Evolutionary conservation across 2,329 filamentous ascomycete species (phyloP).

Genomic region (Botrytis cinerea): DNA sequence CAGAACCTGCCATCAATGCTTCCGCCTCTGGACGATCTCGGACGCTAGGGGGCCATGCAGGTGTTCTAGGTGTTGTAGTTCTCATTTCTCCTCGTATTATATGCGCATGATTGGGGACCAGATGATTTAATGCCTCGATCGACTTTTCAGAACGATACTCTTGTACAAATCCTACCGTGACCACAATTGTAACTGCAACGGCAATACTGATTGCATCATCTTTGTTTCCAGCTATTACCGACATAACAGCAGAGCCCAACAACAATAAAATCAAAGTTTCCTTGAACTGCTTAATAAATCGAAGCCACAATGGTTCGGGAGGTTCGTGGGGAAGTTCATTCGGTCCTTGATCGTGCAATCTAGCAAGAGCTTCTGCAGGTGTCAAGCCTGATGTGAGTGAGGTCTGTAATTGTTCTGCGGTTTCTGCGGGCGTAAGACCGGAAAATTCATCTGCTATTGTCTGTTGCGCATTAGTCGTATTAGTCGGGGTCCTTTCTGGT

Average conservation of each 20-base stretch:
- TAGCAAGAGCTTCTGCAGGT: slow-evolving; percentile 75
- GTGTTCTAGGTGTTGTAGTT: slow-evolving; percentile 32
- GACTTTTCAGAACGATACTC: slow-evolving; percentile 98
- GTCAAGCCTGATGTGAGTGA: slow-evolving; percentile 83
- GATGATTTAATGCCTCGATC: slow-evolving; percentile 86
- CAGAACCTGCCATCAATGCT: slow-evolving; percentile 31
- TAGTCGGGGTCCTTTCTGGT: slow-evolving; percentile 17
- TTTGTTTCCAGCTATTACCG: slow-evolving; percentile 86
- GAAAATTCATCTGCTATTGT: slow-evolving; percentile 59
- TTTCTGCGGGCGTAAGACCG: slow-evolving; percentile 73
- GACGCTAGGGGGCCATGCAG: slow-evolving; percentile 52
- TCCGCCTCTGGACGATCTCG: slow-evolving; percentile 34
- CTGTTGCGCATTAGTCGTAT: slow-evolving; percentile 31
- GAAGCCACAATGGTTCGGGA: slow-evolving; percentile 90
- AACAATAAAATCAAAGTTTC: slow-evolving; percentile 94
- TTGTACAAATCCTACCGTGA: slow-evolving; percentile 93
- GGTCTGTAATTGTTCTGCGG: slow-evolving; percentile 74
- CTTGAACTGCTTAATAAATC: slow-evolving; percentile 95
- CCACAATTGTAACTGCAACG: slow-evolving; percentile 93
- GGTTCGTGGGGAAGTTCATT: slow-evolving; percentile 96
- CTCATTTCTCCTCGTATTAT: slow-evolving; percentile 64
- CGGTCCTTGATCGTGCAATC: slow-evolving; percentile 77
- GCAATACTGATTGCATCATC: slow-evolving; percentile 96
- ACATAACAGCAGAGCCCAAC: slow-evolving; percentile 83
- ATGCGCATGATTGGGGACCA: slow-evolving; percentile 95